Percentiles rank a stretch among this genome's conserved stretches.
Conservation (phyloP, 352 stramenopile species). For the Globisporangium iwayamae region DNA sequence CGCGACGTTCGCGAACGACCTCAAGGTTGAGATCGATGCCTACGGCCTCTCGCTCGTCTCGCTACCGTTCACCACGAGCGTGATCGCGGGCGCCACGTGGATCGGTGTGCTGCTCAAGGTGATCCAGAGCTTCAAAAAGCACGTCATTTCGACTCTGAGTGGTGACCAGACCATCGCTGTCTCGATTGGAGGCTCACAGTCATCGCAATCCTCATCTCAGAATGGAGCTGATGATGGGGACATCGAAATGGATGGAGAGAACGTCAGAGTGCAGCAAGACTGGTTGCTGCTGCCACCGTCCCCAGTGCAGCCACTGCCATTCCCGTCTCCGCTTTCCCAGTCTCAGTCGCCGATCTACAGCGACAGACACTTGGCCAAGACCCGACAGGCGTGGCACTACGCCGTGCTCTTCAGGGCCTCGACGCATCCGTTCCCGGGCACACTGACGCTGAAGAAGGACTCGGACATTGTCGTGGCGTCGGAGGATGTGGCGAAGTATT, state of each 20-base stretch:
- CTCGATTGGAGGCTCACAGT: neutral
- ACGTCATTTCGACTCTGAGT: neutral
- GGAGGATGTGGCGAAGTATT: slow-evolving; percentile 51
- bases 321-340: neutral
- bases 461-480: slow-evolving; percentile 30
- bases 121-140: slow-evolving; percentile 38
- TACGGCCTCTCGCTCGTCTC: slow-evolving; percentile 57
- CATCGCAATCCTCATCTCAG: neutral
- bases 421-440: slow-evolving; percentile 47
- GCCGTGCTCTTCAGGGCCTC: slow-evolving; percentile 65
- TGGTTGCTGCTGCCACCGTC: slow-evolving; percentile 6
- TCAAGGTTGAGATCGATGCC: slow-evolving; percentile 49
- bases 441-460: slow-evolving; percentile 38
- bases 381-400: slow-evolving; percentile 68
- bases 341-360: slow-evolving; percentile 20
- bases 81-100: slow-evolving; percentile 43
- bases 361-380: slow-evolving; percentile 24
- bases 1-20: slow-evolving; percentile 35
- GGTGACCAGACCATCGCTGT: neutral
- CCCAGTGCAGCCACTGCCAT: neutral
- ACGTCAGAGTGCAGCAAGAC: neutral
- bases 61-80: slow-evolving; percentile 17
- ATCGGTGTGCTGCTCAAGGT: slow-evolving; percentile 49
- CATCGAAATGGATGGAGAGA: slow-evolving; percentile 6
- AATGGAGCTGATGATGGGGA: neutral